Conservation (phyloP, 2,329 filamentous ascomycete species). For the Lachnellula suecica region DNA sequence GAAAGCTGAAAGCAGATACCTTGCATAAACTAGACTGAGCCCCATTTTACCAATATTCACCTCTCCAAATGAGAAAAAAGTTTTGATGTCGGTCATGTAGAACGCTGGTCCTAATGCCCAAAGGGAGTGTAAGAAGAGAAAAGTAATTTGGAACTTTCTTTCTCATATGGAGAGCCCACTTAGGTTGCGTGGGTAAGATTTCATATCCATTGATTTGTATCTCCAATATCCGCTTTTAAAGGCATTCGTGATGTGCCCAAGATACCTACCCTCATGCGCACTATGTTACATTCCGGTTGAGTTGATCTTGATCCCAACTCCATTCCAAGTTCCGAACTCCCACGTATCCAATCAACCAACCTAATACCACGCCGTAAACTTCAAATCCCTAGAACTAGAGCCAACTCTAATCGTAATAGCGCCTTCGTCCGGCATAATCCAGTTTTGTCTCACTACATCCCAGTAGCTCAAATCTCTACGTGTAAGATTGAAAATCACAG, state of each 20-base stretch:
- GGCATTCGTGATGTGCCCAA: not conserved
- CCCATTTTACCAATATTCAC: too few relatives aligned
- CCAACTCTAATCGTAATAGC: conserved; percentile 42
- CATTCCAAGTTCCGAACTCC: not conserved
- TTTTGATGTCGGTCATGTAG: too few relatives aligned
- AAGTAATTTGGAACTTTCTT: too few relatives aligned
- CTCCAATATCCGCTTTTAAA: not conserved
- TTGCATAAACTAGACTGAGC: too few relatives aligned
- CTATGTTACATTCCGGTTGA: not conserved
- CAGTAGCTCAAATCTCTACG: conserved; percentile 71
- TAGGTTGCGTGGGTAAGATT: too few relatives aligned
- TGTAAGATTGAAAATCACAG: conserved; percentile 57
- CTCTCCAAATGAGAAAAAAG: too few relatives aligned
- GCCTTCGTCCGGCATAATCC: conserved; percentile 57
- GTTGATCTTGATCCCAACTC: not conserved
- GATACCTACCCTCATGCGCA: not conserved
- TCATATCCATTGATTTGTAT: too few relatives aligned
- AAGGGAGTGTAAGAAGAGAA: too few relatives aligned
- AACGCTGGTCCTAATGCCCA: too few relatives aligned
- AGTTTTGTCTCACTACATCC: conserved; percentile 66
- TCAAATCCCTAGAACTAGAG: conserved; percentile 36
- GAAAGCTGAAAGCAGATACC: too few relatives aligned
- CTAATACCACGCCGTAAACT: conserved; percentile 29
- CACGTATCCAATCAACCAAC: not conserved
- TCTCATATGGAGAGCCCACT: too few relatives aligned